Base-by-base conservation (phyloP, 805 yeast species). In the Kluyveromyces lactis region DNA sequence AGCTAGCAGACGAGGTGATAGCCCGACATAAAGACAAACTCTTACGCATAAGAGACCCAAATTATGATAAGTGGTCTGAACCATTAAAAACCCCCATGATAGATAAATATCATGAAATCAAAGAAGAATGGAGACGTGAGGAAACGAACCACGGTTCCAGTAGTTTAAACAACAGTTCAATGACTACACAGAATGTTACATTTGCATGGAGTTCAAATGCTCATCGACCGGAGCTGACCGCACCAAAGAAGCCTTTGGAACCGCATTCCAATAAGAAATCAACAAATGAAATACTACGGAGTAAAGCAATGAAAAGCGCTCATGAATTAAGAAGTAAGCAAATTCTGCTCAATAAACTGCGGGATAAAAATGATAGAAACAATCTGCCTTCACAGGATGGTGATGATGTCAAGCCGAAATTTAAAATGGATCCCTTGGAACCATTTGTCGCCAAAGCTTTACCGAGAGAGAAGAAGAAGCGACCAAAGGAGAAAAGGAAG, bases 361-460 rank as follows among this genome's bases (percentile, higher is more conserved):
- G 9, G 9, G 8, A 21, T 6, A 21, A 21, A 21, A 21, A 21
- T 21, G 6, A 6, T 21, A 21, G 24, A 6, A 6, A 21, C 6
- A 9, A 6, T 21, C 9, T 9, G 9, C 24, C 6, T 6, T 9
- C 24, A 21, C 24, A 21, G 9, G 9, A 6, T 6, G 24, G 9
- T 6, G 9, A 6, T 9, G 24, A 21, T 6, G 24, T 6, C 24
- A 21, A 21, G 9, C 8, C 24, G 8, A 9, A 6, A 6, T 21
- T 21, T 9, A 21, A 21, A 21, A 60, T 57, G 8, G 56, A 57
- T 42, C 62, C 63, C 4, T 44, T 58, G 21, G 51, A 50, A 27
- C 39, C 42, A 26, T 57, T 58, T 41, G 55, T 55, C 12, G 58
- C 53, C 2, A 43, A 41, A 12, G 53, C 52, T 31, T 31, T 58